These are phyloP conservation scores for Ambrosia artemisiifolia DNA, from an alignment of 129 eudicot species.

Conservation along the genomic window DNA sequence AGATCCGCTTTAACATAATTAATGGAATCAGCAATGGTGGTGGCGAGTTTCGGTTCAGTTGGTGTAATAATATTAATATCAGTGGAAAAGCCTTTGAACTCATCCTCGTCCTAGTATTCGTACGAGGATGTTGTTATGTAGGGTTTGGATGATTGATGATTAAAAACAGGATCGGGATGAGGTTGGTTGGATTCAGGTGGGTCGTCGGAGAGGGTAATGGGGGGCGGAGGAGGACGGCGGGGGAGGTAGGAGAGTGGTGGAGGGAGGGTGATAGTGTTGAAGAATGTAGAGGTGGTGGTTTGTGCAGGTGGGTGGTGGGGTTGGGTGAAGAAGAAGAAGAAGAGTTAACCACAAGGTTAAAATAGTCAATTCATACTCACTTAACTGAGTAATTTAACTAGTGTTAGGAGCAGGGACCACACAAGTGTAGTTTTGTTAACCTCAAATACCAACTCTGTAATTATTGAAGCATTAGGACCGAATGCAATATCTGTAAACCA, in stretches of 20 bases:
- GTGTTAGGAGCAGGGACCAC: too few species aligned
- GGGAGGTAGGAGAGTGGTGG: constrained; percentile 44
- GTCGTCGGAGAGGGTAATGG: constrained; percentile 39
- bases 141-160: constrained; percentile 22
- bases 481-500: too few species aligned
- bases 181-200: constrained; percentile 59
- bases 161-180: not conserved
- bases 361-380: too few species aligned
- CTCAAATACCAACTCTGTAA: too few species aligned
- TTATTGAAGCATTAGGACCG: too few species aligned
- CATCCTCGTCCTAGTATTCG: constrained; percentile 96
- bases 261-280: constrained; percentile 19
- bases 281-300: too few species aligned
- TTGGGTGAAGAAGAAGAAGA: too few species aligned
- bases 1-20: not conserved
- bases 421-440: too few species aligned
- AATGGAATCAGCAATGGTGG: constrained; percentile 17
- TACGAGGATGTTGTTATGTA: constrained; percentile 40
- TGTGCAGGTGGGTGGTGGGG: too few species aligned
- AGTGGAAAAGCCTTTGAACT: constrained; percentile 79
- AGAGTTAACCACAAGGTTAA: too few species aligned
- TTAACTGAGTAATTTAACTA: too few species aligned
- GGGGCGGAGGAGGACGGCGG: constrained; percentile 53
- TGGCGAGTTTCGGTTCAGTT: constrained; percentile 35
- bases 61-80: constrained; percentile 7